Percentiles rank a stretch among this genome's conserved stretches.
These are phyloP conservation scores for Gossypium trilobum DNA, from an alignment of 441 rosid species.

Conservation along the genomic window DNA sequence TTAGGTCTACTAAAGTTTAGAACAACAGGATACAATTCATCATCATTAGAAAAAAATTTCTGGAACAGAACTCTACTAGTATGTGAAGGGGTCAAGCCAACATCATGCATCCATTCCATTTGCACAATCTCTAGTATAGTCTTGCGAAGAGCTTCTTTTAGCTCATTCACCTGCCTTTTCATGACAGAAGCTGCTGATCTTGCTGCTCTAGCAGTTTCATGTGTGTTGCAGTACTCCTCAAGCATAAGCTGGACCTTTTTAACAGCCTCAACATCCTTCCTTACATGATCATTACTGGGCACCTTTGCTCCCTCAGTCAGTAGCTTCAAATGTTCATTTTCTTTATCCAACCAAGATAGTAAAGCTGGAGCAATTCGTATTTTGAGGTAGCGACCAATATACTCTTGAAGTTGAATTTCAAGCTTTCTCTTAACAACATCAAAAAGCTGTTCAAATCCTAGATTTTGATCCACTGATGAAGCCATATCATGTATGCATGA, in stretches of 20 bases:
- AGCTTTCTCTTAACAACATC: slow-evolving; percentile 71
- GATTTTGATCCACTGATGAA: slow-evolving; percentile 62
- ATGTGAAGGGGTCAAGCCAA: slow-evolving; percentile 51
- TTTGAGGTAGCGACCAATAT: slow-evolving; percentile 54
- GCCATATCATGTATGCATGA: slow-evolving; percentile 76
- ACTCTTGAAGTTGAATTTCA: slow-evolving; percentile 70
- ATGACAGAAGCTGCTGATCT: slow-evolving; percentile 66
- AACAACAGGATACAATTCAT: slow-evolving; percentile 46
- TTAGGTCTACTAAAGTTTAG: slow-evolving; percentile 60
- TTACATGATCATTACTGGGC: slow-evolving; percentile 34
- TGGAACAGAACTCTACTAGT: slow-evolving; percentile 50
- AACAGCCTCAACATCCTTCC: slow-evolving; percentile 41
- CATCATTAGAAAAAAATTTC: slow-evolving; percentile 47
- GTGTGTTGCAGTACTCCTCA: slow-evolving; percentile 83
- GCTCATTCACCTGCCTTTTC: slow-evolving; percentile 71
- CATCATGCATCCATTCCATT: slow-evolving; percentile 90
- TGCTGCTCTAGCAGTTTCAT: slow-evolving; percentile 84
- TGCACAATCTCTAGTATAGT: slow-evolving; percentile 75
- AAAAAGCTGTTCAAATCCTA: slow-evolving; percentile 88
- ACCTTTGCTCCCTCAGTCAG: slow-evolving; percentile 40
- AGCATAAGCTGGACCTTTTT: slow-evolving; percentile 71
- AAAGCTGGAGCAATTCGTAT: slow-evolving; percentile 59
- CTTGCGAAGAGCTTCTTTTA: slow-evolving; percentile 62
- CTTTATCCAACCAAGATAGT: slow-evolving; percentile 59
- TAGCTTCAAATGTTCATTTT: slow-evolving; percentile 48